Percentiles rank a stretch among this genome's conserved stretches.
Conservation (phyloP, 2,329 filamentous ascomycete genomes). For the Coniochaeta sp. region DNA sequence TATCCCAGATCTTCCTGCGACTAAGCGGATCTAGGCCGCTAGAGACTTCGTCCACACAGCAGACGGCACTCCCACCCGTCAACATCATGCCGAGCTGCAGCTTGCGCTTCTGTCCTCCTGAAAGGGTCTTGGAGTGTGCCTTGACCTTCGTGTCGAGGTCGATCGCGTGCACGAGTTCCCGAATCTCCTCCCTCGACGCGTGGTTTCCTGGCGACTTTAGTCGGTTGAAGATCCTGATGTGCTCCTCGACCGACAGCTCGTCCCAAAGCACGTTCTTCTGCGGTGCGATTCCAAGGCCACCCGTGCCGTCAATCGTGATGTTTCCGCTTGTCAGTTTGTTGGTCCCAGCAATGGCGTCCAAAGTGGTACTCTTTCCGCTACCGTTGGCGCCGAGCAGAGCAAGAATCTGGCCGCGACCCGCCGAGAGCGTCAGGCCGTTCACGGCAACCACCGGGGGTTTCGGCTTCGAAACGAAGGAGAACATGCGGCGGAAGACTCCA, state of each 20-base stretch:
- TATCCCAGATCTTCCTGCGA: constrained; percentile 88
- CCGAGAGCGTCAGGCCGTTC: constrained; percentile 62
- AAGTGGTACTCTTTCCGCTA: constrained; percentile 81
- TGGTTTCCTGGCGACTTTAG: constrained; percentile 59
- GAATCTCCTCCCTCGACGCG: constrained; percentile 52
- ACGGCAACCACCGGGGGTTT: constrained; percentile 74
- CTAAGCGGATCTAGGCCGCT: constrained; percentile 83
- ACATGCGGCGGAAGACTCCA: constrained; percentile 48
- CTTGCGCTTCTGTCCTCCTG: constrained; percentile 88
- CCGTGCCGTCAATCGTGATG: constrained; percentile 70
- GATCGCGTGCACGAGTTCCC: constrained; percentile 58
- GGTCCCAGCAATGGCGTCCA: constrained; percentile 80
- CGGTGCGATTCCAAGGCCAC: constrained; percentile 78
- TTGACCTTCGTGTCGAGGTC: constrained; percentile 70
- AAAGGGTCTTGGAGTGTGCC: constrained; percentile 69
- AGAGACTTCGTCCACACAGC: constrained; percentile 87
- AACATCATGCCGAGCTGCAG: constrained; percentile 93
- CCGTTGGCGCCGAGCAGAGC: constrained; percentile 85
- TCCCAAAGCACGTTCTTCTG: constrained; percentile 96
- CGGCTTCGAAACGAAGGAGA: constrained; percentile 36
- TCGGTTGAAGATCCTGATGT: constrained; percentile 75
- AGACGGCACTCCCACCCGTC: constrained; percentile 79
- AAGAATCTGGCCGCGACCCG: constrained; percentile 73
- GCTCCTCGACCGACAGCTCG: constrained; percentile 77
- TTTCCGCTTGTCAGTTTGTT: constrained; percentile 68